Conservation (phyloP, 306 rosid genomes). For the Geum urbanum region DNA sequence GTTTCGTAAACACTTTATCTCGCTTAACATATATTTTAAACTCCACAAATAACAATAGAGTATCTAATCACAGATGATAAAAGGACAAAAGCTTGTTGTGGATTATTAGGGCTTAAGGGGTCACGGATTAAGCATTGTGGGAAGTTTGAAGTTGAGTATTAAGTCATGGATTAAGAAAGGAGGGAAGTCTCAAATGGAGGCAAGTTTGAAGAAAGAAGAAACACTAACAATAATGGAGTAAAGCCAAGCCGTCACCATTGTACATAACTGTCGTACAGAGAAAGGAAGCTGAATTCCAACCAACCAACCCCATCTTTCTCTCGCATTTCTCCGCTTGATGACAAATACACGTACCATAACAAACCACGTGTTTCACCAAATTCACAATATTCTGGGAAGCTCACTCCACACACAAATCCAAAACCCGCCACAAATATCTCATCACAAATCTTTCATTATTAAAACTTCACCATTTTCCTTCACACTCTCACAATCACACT, state of each 20-base stretch:
- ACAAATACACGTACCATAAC: slow-evolving; percentile 7
- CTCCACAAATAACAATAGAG: too few relatives aligned
- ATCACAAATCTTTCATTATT: not conserved
- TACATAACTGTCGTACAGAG: not conserved
- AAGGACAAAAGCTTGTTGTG: too few relatives aligned
- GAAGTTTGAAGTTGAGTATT: too few relatives aligned
- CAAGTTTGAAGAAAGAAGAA: too few relatives aligned
- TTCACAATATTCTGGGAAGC: slow-evolving; percentile 12
- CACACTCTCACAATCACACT: not conserved
- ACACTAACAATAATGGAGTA: not conserved
- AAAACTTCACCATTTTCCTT: not conserved
- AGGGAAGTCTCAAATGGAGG: not conserved
- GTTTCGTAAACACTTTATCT: too few relatives aligned
- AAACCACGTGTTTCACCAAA: slow-evolving; percentile 7
- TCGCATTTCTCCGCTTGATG: not conserved
- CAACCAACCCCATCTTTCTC: not conserved
- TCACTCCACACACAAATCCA: slow-evolving; percentile 9
- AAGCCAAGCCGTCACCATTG: not conserved
- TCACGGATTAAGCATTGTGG: too few relatives aligned
- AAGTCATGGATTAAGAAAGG: not conserved
- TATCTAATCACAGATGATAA: too few relatives aligned
- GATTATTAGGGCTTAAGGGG: too few relatives aligned
- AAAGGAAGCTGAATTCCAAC: not conserved
- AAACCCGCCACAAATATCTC: slow-evolving; percentile 4
- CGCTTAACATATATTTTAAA: too few relatives aligned